A percentile compares a stretch with the other conserved stretches of the same genome.
Evolutionary conservation across 73 alveolate genomes (phyloP).

Genomic region (Stentor roeselii): DNA sequence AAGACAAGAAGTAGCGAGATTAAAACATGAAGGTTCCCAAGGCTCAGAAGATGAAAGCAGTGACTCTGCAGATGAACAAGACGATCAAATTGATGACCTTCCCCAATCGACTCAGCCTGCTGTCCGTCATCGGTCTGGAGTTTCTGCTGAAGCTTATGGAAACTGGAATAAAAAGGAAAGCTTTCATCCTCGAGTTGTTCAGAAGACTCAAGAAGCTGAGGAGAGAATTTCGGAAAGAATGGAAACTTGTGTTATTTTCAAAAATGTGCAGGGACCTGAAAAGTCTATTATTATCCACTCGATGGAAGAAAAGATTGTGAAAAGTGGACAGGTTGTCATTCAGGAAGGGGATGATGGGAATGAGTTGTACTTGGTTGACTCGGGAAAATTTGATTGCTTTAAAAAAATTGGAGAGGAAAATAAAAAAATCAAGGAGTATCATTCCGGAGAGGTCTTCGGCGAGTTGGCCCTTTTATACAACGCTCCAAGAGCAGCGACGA

Average conservation of each 20-base stretch:
- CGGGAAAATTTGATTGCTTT: slow-evolving; percentile 79
- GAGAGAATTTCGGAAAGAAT: slow-evolving; percentile 61
- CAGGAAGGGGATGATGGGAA: slow-evolving; percentile 93
- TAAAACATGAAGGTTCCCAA: background rate
- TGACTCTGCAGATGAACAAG: slow-evolving; percentile 39
- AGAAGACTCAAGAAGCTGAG: slow-evolving; percentile 58
- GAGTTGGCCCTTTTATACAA: slow-evolving; percentile 71
- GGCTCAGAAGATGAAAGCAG: background rate
- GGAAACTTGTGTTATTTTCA: slow-evolving; percentile 68
- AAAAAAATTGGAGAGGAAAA: slow-evolving; percentile 25
- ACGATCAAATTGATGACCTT: slow-evolving; percentile 32
- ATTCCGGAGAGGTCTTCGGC: slow-evolving; percentile 74
- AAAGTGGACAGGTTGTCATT: slow-evolving; percentile 72
- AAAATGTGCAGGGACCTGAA: slow-evolving; percentile 70
- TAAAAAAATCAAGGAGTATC: slow-evolving; percentile 52
- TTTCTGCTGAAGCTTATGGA: slow-evolving; percentile 94
- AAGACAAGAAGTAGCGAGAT: background rate
- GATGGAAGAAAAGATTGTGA: slow-evolving; percentile 64
- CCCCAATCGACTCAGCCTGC: slow-evolving; percentile 4
- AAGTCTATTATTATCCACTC: slow-evolving; percentile 70
- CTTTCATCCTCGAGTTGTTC: slow-evolving; percentile 65
- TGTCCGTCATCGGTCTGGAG: slow-evolving; percentile 61
- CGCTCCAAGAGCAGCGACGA: slow-evolving; percentile 76
- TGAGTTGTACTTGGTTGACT: slow-evolving; percentile 79
- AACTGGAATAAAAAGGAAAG: slow-evolving; percentile 78